These are phyloP conservation scores for Hysterium pulicare DNA, from an alignment of 2,329 filamentous ascomycete species.

Conservation along the genomic window DNA sequence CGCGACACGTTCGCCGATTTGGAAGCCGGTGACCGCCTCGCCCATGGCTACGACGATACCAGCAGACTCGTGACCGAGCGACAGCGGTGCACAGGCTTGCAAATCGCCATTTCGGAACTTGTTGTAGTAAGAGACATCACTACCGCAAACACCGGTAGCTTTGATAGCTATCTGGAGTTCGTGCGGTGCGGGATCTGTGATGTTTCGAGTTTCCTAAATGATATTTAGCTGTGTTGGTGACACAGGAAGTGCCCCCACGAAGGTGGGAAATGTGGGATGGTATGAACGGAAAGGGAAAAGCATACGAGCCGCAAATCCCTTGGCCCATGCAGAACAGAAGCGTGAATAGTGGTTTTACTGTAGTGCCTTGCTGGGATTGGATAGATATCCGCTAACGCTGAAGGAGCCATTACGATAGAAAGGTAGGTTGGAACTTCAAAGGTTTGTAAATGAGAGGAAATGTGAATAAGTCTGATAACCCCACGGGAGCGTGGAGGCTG, in stretches of 20 bases:
- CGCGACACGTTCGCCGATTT: slow-evolving; percentile 40
- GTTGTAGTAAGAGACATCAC: slow-evolving; percentile 68
- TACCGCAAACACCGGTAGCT: slow-evolving; percentile 67
- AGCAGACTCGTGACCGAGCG: slow-evolving; percentile 48
- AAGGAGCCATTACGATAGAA: slow-evolving; percentile 40
- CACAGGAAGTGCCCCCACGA: slow-evolving; percentile 30
- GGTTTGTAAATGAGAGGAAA: slow-evolving; percentile 18
- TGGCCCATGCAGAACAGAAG: slow-evolving; percentile 42
- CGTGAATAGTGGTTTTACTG: slow-evolving; percentile 36
- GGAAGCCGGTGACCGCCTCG: slow-evolving; percentile 34
- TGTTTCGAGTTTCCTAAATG: slow-evolving; percentile 52
- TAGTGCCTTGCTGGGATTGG: slow-evolving; percentile 38
- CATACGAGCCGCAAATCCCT: slow-evolving; percentile 42
- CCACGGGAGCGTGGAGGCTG: slow-evolving; percentile 38
- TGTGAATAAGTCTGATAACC: slow-evolving; percentile 26
- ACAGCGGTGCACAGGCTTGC: slow-evolving; percentile 62
- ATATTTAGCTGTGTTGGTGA: slow-evolving; percentile 20
- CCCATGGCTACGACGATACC: slow-evolving; percentile 39
- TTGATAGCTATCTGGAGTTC: slow-evolving; percentile 65
- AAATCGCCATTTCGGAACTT: slow-evolving; percentile 70
- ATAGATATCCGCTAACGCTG: slow-evolving; percentile 38
- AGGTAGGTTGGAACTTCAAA: slow-evolving; percentile 13
- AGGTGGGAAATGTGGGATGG: slow-evolving; percentile 30
- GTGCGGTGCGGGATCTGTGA: slow-evolving; percentile 52
- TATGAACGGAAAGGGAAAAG: slow-evolving; percentile 26